Conservation (phyloP, 2,329 filamentous ascomycete genomes). For the Sporothrix euskadiensis region DNA sequence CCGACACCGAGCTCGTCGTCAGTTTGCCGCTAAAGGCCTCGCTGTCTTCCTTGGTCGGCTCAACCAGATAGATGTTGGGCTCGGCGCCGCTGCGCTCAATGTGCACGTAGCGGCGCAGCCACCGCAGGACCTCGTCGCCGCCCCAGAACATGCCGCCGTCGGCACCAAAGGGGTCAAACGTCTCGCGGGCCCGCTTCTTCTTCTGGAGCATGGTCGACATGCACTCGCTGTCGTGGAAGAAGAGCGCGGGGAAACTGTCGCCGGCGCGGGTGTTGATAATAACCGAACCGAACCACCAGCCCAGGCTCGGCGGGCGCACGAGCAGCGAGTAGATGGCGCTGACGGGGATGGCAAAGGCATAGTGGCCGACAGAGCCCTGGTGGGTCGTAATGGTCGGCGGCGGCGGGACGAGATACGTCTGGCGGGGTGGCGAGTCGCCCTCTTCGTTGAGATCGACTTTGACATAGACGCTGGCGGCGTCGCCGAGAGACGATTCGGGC, state of each 20-base stretch:
- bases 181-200: conserved; percentile 79
- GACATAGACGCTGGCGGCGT: conserved; percentile 84
- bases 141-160: conserved; percentile 93
- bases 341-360: conserved; percentile 88
- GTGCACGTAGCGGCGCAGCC: conserved; percentile 80
- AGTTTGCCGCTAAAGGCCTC: conserved; percentile 72
- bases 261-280: conserved; percentile 90
- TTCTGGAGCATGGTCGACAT: conserved; percentile 93
- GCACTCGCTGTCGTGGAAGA: conserved; percentile 97
- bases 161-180: conserved; percentile 86
- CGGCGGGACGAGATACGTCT: conserved; percentile 87
- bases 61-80: conserved; percentile 85
- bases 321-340: conserved; percentile 88
- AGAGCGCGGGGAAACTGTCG: conserved; percentile 90
- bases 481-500: conserved; percentile 83
- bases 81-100: conserved; percentile 85
- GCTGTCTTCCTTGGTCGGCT: conserved; percentile 77
- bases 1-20: conserved; percentile 49
- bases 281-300: conserved; percentile 97
- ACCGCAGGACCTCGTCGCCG: conserved; percentile 89
- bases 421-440: conserved; percentile 72
- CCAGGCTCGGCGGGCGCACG: conserved; percentile 85
- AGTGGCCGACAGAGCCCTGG: conserved; percentile 69
- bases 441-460: conserved; percentile 79
- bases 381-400: conserved; percentile 83